Evolutionary conservation across 345 rosid genomes (phyloP), one percentile per base, ranked within the genome.

Genomic region (Conringia planisiliqua): DNA sequence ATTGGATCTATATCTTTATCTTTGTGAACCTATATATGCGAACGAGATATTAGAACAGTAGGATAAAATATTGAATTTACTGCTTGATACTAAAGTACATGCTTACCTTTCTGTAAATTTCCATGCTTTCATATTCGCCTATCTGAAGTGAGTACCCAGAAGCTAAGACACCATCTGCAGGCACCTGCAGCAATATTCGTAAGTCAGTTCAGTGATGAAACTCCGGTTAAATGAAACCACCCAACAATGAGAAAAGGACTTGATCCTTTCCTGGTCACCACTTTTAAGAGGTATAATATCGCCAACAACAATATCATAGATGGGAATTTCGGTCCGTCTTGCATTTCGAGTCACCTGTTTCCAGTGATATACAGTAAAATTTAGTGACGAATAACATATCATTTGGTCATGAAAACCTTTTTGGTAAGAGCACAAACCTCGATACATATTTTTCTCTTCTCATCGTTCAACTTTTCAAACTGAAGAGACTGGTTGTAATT

Each of bases 91-190:
- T 20, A 4, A 48, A 50, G 30, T 22, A 22, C 56, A 50, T 10
- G 30, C 56, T 50, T 22, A 50, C 56, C 30, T 30, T 50, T 50
- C n/a, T 50, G n/a, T 22, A 10, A 50, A 27, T 50, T 22, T 27
- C 56, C 56, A 22, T 50, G 56, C 7, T 22, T 50, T 50, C 56
- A 50, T 20, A 50, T 50, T 50, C 30, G 56, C n/a, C 56, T 22
- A 50, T 22, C 30, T 50, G 56, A 50, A 50, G 56, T 10, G 56
- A 50, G 7, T 50, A 50, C 56, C 56, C 56, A 50, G 30, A 50
- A 22, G 22, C 56, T 50, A 50, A 50, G 56, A 50, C 56, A 50
- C 56, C 56, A 50, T 50, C 56, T 50, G 56, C 56, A 50, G 56
- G 56, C 56, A 50, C 56, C 56, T 50, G 56, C 30, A 50, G 56